Evolutionary conservation across 1,139 yeast species (phyloP), one percentile per base, ranked within the genome.

Genomic region (Kazachstania sp.): DNA sequence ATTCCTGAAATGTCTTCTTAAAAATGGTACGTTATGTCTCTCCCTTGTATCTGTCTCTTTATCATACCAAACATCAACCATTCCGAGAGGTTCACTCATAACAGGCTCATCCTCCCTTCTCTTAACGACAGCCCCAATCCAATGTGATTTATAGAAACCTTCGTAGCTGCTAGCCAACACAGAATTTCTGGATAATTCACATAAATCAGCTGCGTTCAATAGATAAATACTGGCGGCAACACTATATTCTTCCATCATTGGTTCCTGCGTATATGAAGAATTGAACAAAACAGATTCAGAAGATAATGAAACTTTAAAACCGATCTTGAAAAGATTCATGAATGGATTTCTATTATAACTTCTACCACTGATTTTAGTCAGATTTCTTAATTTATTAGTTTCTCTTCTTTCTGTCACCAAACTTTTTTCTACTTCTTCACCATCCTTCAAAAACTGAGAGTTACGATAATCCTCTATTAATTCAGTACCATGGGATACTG

Each of bases 161-260:
- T 92, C 98, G 75, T 86, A 92, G 0, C 97, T 97, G 51, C 94
- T 81, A 68, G 88, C 95, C 40, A 76, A 66, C 2, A 61, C 63
- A 37, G 65, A 59, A 34, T 68, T 70, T 43, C 68, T 64, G 0
- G 74, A 70, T 43, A 71, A 54, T 58, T 81, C 87, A 56, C 85
- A 80, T 77, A 81, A 74, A 61, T 81, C 87, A 20, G 81, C 85
- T 35, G 80, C 75, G 5, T 82, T 78, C 34, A 81, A 65, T 53
- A 80, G 75, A 66, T 81, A 79, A 52, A 81, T 81, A 60, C 81
- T 85, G 0, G 85, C 86, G 4, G 87, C 87, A 28, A 81, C 86
- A 12, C 85, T 79, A 56, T 79, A 81, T 56, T 81, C 87, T 60
- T 81, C 87, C 48, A 81, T 79, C 53, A 80, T 71, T 8, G 86